These are phyloP conservation scores for Chalaropsis ovoidea DNA, from an alignment of 2,329 filamentous ascomycete genomes.

Conservation along the genomic window DNA sequence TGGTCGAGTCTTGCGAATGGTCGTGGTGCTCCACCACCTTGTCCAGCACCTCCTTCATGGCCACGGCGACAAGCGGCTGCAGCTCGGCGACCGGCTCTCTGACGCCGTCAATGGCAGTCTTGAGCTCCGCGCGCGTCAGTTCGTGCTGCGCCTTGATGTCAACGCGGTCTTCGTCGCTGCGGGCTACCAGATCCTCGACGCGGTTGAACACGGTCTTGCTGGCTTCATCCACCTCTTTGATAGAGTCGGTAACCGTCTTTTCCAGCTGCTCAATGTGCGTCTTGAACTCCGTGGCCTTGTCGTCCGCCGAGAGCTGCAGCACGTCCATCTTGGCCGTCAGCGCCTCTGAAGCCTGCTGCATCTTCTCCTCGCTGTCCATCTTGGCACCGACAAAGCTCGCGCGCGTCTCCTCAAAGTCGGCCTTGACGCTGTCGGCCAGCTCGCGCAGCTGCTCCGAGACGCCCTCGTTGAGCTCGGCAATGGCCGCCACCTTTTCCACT, in stretches of 20 bases:
- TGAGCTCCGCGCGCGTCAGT: constrained; percentile 67
- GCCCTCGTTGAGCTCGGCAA: constrained; percentile 47
- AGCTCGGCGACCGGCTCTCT: constrained; percentile 69
- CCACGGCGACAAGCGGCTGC: constrained; percentile 78
- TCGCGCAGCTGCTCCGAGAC: constrained; percentile 57
- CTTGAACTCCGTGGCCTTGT: constrained; percentile 53
- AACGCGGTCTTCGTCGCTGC: constrained; percentile 63
- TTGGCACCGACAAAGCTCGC: constrained; percentile 69
- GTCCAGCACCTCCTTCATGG: constrained; percentile 73
- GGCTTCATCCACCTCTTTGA: constrained; percentile 79
- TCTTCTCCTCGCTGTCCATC: constrained; percentile 73
- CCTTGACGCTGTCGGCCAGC: constrained; percentile 63
- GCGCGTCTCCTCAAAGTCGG: constrained; percentile 79
- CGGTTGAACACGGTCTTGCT: constrained; percentile 76
- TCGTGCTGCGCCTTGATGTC: constrained; percentile 71
- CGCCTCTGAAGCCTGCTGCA: constrained; percentile 47
- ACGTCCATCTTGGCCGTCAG: constrained; percentile 40
- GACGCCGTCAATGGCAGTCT: constrained; percentile 60
- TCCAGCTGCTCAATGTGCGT: constrained; percentile 77
- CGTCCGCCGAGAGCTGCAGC: constrained; percentile 5
- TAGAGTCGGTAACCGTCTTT: constrained; percentile 65
- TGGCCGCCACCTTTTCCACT: constrained; percentile 28
- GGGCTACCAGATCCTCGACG: constrained; percentile 66
- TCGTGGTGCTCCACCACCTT: constrained; percentile 82
- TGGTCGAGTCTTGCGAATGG: constrained; percentile 60